Percentiles rank a stretch among this genome's conserved stretches.
Evolutionary conservation across 352 stramenopile species (phyloP).

Genomic region (Plasmopara muralis): DNA sequence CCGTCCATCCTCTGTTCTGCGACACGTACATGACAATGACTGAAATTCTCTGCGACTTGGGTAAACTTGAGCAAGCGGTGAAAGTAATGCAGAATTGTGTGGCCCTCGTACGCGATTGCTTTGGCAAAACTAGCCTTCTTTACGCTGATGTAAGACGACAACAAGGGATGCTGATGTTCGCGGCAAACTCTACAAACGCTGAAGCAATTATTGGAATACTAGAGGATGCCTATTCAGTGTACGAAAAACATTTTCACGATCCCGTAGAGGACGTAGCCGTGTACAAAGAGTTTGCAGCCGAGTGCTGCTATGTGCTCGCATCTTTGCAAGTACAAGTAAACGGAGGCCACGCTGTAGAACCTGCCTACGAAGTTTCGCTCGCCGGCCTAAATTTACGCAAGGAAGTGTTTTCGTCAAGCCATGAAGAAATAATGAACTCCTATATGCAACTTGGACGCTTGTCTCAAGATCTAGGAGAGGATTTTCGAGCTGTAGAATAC

Average conservation of each 20-base stretch:
- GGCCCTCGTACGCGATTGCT: slow-evolving; percentile 31
- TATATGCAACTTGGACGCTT: slow-evolving; percentile 41
- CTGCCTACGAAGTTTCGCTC: slow-evolving; percentile 37
- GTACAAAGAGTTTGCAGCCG: slow-evolving; percentile 24
- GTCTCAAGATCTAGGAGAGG: slow-evolving; percentile 35
- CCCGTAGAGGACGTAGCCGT: slow-evolving; percentile 12
- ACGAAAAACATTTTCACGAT: slow-evolving; percentile 38
- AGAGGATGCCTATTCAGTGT: slow-evolving; percentile 48
- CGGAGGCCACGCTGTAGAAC: slow-evolving; percentile 19
- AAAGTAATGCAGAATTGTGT: slow-evolving; percentile 22
- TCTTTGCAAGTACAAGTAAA: slow-evolving; percentile 14
- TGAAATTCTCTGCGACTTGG: slow-evolving; percentile 24
- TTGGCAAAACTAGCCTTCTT: slow-evolving; percentile 35
- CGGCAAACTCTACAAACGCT: slow-evolving; percentile 4
- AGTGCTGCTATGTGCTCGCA: slow-evolving; percentile 40
- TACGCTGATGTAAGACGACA: slow-evolving; percentile 43
- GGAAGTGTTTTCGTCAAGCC: slow-evolving; percentile 19
- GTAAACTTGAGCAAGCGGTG: slow-evolving; percentile 24
- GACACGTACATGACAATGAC: slow-evolving; percentile 45
- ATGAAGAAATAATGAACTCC: slow-evolving; percentile 34
- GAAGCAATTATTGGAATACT: slow-evolving; percentile 40
- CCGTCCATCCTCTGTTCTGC: slow-evolving; percentile 29
- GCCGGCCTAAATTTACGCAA: slow-evolving; percentile 31
- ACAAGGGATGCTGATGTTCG: slow-evolving; percentile 34
- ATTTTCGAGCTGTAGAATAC: slow-evolving; percentile 50